phyloP scores from a whole-genome alignment of 768 basidiomycete genomes.

The Panellus pusillus region DNA sequence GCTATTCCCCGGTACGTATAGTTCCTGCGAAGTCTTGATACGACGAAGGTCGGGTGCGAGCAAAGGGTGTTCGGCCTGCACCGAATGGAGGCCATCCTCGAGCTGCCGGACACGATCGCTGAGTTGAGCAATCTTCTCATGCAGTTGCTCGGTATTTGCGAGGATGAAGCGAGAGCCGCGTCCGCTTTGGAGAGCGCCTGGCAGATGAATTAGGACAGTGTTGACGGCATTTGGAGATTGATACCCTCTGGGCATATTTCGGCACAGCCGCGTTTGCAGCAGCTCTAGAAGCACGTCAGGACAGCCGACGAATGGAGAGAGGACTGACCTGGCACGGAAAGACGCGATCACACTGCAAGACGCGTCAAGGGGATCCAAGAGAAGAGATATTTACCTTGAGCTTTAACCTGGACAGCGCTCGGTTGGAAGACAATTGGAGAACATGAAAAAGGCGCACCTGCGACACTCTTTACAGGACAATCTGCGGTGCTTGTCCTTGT shows the following conservation, averaged over 20 bases:
- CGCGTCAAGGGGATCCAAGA: conserved; percentile 2
- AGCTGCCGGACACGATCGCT: conserved; percentile 64
- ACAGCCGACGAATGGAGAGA: conserved; percentile 8
- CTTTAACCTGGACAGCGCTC: conserved; percentile 40
- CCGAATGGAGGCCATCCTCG: conserved; percentile 54
- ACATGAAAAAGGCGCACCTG: conserved; percentile 30
- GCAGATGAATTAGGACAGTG: conserved; percentile 9
- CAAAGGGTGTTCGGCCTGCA: conserved; percentile 56
- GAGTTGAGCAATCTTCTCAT: conserved; percentile 47
- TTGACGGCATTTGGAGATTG: conserved; percentile 12
- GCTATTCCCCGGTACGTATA: conserved; percentile 41
- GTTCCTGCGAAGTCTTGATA: conserved; percentile 68
- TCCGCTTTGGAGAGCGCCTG: conserved; percentile 21
- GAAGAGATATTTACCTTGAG: conserved; percentile 39
- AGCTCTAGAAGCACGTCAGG: conserved; percentile 42
- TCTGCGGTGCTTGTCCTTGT: conserved; percentile 46
- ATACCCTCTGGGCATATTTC: conserved; percentile 51
- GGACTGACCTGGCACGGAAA: conserved; percentile 57
- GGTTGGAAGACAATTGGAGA: background rate
- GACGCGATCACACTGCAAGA: conserved; percentile 53
- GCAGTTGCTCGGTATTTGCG: conserved; percentile 65
- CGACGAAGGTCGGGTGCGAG: conserved; percentile 57
- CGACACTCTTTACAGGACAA: conserved; percentile 55
- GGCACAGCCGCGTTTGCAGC: conserved; percentile 64
- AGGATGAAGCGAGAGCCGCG: conserved; percentile 54